phyloP scores from a whole-genome alignment of 129 eudicot genomes.

The Logfia minima region DNA sequence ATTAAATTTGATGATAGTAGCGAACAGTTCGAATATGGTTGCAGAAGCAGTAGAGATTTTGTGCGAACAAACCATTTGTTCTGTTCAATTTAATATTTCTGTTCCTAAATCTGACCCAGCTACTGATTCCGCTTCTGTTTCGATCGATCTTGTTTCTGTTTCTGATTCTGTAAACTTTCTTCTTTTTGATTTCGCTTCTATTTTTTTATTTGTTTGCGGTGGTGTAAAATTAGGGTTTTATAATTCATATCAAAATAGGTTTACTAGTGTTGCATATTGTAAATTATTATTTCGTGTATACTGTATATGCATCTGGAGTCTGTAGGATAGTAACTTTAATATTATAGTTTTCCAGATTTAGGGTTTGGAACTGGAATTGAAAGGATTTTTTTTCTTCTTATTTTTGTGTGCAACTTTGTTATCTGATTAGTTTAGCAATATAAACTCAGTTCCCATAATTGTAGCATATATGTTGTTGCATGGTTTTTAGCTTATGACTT shows the following conservation, averaged over 20 bases:
- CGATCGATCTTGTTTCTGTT: slow-evolving; percentile 33
- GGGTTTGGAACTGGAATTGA: not conserved
- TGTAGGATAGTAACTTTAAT: not conserved
- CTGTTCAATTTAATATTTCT: slow-evolving; percentile 44
- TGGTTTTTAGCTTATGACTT: not conserved
- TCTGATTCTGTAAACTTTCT: slow-evolving; percentile 52
- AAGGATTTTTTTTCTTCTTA: no score
- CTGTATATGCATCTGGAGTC: not conserved
- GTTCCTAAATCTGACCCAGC: slow-evolving; percentile 35
- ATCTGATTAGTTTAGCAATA: not conserved
- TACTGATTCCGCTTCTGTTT: slow-evolving; percentile 27
- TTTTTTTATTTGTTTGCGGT: slow-evolving; percentile 6
- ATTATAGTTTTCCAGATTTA: not conserved
- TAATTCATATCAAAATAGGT: not conserved
- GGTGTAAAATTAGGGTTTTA: not conserved
- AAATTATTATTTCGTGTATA: not conserved
- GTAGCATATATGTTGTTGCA: not conserved
- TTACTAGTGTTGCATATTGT: not conserved
- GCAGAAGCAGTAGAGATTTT: slow-evolving; percentile 62
- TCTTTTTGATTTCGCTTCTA: not conserved
- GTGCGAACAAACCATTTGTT: slow-evolving; percentile 39
- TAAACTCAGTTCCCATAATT: not conserved
- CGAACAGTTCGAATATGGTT: slow-evolving; percentile 37
- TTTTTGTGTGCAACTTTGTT: not conserved
- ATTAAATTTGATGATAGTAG: slow-evolving; percentile 22